Conservation (phyloP, 2,329 filamentous ascomycete genomes). For the Beauveria medogensis region DNA sequence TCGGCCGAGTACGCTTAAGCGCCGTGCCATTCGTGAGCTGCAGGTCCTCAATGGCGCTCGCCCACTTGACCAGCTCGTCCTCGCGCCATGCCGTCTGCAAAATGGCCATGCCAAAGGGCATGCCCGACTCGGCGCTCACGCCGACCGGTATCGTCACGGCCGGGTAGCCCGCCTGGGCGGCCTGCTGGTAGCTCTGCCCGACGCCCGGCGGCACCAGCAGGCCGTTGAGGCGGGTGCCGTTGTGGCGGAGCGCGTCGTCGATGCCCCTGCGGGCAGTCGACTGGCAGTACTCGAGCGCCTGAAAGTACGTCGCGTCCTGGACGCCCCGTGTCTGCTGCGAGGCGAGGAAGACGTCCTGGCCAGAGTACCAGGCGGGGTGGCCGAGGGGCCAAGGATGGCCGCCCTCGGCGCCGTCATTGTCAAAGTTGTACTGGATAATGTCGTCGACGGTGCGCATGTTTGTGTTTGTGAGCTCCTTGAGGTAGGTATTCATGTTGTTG, state of each 20-base stretch:
- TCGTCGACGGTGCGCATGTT: conserved; percentile 52
- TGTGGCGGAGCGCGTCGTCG: conserved; percentile 52
- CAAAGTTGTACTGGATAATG: conserved; percentile 56
- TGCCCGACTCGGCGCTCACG: conserved; percentile 42
- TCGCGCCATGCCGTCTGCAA: conserved; percentile 50
- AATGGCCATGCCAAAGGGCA: conserved; percentile 55
- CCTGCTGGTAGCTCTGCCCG: conserved; percentile 59
- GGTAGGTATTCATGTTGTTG: conserved; percentile 52
- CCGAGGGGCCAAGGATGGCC: conserved; percentile 47
- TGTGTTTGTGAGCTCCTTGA: conserved; percentile 55
- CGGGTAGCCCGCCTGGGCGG: conserved; percentile 69
- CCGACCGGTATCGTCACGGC: conserved; percentile 62
- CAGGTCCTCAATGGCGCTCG: conserved; percentile 51
- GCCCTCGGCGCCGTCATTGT: conserved; percentile 59
- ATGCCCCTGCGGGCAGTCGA: conserved; percentile 58
- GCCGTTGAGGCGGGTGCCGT: conserved; percentile 44
- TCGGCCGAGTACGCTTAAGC: conserved; percentile 40
- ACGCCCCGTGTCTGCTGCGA: conserved; percentile 52
- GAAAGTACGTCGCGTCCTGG: conserved; percentile 56
- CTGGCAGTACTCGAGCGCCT: conserved; percentile 56
- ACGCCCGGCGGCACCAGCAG: conserved; percentile 62
- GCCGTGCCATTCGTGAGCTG: conserved; percentile 33
- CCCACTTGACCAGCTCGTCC: conserved; percentile 45
- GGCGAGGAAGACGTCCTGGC: conserved; percentile 63
- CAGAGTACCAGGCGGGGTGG: conserved; percentile 57